Evolutionary conservation across 495 filamentous ascomycete genomes (phyloP), one percentile per base, ranked within the genome.

Genomic region (Penicillium taxi): DNA sequence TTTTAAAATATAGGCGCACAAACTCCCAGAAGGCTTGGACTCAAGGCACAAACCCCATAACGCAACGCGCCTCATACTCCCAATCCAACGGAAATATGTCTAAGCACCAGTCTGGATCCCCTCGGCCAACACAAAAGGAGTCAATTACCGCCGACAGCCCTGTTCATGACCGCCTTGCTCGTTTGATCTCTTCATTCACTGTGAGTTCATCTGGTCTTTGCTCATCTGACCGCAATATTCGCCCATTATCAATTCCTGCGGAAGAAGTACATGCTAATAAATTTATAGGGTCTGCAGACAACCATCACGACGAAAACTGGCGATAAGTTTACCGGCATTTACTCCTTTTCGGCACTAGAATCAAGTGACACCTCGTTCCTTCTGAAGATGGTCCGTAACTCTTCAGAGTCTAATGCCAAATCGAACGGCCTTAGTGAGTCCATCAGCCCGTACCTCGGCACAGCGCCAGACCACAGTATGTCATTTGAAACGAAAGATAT

Each of bases 401-500:
- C 62, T 12, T 63, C 68, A 19, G 48, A 57, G 27, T 66, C 68
- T 13, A 58, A 71, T 42, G 42, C 60, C n/a, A 69, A 68, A 20
- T 49, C 67, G 21, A 84, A 84, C 44, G 79, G 79, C 23, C 50
- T 66, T 6, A 67, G 59, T 36, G 72, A 76, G 12, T 44, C 39
- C n/a, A 28, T 58, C 5, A 63, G 60, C 37, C 71, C 74, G 17
- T 83, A 76, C 47, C 50, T 81, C 14, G 82, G 82, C 6, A 56
- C 64, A 14, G 75, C 72, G 3, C 73, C 75, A 15, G 78, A 82
- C 28, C 77, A 80, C 55, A 68, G 65, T 37, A 84, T 94, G 84
- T 63, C 78, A 12, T 91, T 94, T 46, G 82, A 89, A 50, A 64
- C 77, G 20, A 84, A 82, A 51, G 86, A 96, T 47, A 68, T 85